Percentiles rank a stretch among this genome's conserved stretches.
Conservation (phyloP, 2,329 filamentous ascomycete genomes). For the Ophiostoma novo-ulmi region DNA sequence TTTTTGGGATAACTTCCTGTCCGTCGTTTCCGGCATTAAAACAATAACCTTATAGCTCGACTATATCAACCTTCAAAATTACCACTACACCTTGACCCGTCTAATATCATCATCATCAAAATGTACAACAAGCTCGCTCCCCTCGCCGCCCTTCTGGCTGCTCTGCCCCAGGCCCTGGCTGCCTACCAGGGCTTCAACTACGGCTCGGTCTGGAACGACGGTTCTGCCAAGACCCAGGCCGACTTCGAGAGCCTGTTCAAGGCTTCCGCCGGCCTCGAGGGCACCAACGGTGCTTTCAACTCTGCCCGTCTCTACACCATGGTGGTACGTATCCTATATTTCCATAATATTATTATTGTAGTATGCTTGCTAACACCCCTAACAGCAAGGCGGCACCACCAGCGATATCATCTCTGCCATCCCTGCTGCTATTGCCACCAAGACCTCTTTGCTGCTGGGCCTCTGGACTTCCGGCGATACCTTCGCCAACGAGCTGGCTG, state of each 20-base stretch:
- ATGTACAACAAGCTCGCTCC: slow-evolving; percentile 24
- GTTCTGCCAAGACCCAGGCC: slow-evolving; percentile 53
- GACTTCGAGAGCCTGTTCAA: slow-evolving; percentile 69
- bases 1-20: slow-evolving; percentile 19
- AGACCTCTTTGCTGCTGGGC: slow-evolving; percentile 73
- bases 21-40: neutral
- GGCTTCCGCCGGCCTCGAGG: slow-evolving; percentile 57
- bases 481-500: slow-evolving; percentile 68
- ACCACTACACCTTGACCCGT: neutral
- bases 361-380: slow-evolving; percentile 15
- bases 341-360: neutral
- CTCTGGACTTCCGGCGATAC: slow-evolving; percentile 71
- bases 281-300: slow-evolving; percentile 58
- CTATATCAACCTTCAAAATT: neutral
- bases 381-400: slow-evolving; percentile 55
- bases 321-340: slow-evolving; percentile 42
- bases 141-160: slow-evolving; percentile 27
- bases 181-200: slow-evolving; percentile 64
- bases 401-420: slow-evolving; percentile 66
- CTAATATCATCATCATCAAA: neutral
- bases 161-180: slow-evolving; percentile 32
- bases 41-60: neutral
- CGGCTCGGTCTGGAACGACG: slow-evolving; percentile 56
- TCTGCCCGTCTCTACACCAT: slow-evolving; percentile 69
- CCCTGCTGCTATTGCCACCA: slow-evolving; percentile 73